These are phyloP conservation scores for Colletotrichum cereale DNA, from an alignment of 2,329 filamentous ascomycete genomes.

Conservation along the genomic window DNA sequence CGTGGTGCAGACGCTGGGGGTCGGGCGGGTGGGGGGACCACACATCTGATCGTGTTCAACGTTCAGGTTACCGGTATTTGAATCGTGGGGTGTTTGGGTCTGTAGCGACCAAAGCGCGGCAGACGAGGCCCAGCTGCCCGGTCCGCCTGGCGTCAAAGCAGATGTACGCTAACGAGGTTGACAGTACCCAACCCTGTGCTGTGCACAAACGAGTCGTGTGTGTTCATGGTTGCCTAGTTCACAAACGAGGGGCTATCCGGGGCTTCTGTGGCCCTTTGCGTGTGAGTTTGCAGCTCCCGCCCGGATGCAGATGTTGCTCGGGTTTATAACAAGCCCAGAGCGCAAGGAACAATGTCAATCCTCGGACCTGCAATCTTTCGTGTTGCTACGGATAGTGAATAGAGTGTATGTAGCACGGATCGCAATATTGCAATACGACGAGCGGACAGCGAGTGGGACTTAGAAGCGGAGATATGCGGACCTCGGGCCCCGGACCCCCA, in stretches of 20 bases:
- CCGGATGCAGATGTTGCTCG: background rate
- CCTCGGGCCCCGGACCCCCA: background rate
- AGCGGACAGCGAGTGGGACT: background rate
- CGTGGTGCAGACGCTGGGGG: background rate
- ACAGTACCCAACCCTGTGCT: constrained; percentile 1
- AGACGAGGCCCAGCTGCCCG: constrained; percentile 11
- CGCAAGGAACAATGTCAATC: background rate
- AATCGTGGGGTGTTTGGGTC: background rate
- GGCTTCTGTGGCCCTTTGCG: background rate
- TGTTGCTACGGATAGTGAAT: too few species aligned
- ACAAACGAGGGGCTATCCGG: background rate
- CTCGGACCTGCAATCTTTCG: background rate
- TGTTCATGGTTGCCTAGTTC: background rate
- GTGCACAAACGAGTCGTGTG: background rate
- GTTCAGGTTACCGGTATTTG: too few species aligned
- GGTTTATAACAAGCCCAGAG: background rate
- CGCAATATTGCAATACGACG: background rate
- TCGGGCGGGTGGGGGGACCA: background rate
- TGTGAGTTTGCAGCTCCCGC: background rate
- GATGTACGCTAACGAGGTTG: background rate
- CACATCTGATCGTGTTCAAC: too few species aligned
- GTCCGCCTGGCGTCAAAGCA: constrained; percentile 16
- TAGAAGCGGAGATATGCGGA: background rate
- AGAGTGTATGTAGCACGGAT: too few species aligned
- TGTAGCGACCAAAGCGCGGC: constrained; percentile 20